Evolutionary conservation across 2,329 filamentous ascomycete species (phyloP), one percentile per base, ranked within the genome.

Genomic region (Epichloe hybrida): DNA sequence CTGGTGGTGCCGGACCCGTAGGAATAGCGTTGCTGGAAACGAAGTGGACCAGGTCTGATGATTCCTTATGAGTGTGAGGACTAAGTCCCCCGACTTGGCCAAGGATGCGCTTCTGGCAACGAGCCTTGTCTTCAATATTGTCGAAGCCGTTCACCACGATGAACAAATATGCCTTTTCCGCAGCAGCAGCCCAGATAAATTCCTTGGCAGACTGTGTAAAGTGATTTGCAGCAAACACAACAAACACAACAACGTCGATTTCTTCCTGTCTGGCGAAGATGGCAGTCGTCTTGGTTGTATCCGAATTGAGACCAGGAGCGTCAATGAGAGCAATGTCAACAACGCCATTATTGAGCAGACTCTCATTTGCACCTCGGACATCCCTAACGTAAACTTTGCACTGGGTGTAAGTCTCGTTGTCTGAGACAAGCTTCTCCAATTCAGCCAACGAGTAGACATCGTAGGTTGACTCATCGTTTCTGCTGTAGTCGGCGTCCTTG

Each of bases 141-240:
- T 98, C 93, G 61, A 89, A 98, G 17, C 91, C 90, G 64, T 98
- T 98, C 57, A 98, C 93, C 13, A 98, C 93, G 67, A 98, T 95
- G 66, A 98, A 98, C 55, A 98, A 90, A 64, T 98, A 98, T 0
- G 93, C 91, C 69, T 98, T 98, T 63, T 98, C 93, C 40, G 91
- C 82, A 0, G 93, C 93, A 2, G 93, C 93, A 48, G 91, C 91
- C 74, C 87, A 86, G 55, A 98, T 95, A 62, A 98, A 98, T 61
- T 98, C 93, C 68, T 87, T 94, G n/a, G 93, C 90, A 1, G 93
- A 95, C 50, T 95, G 81, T 0, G 93, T 98, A 64, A 98, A 97
- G 68, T 98, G 93, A 58, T 98, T 98, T 27, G 91, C 89, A 2
- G 93, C 93, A 11, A 90, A 96, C 5, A 98, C 93, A 36, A 98